Conservation (phyloP, 164 flowering plant species). For the Kingdonia uniflora region DNA sequence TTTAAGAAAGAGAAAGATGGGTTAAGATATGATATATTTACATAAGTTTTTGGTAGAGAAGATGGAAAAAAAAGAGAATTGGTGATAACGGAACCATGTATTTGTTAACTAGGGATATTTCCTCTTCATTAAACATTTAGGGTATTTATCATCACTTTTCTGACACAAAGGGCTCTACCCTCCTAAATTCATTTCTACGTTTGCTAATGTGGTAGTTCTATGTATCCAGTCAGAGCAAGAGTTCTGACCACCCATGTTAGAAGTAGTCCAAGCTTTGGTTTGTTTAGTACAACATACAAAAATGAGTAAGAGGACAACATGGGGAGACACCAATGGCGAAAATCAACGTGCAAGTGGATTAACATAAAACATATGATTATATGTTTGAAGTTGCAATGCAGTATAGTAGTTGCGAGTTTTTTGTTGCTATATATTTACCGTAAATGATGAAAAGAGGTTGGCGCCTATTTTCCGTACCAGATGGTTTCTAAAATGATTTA, state of each 20-base stretch:
- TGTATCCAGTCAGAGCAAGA: constrained; percentile 89
- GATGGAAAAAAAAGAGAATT: too few relatives aligned
- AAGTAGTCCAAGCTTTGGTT: constrained; percentile 86
- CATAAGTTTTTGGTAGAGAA: too few relatives aligned
- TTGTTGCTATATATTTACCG: too few relatives aligned
- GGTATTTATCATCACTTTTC: too few relatives aligned
- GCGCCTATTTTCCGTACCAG: too few relatives aligned
- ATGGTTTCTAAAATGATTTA: too few relatives aligned
- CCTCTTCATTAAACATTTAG: too few relatives aligned
- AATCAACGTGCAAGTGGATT: constrained; percentile 23
- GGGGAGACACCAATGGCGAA: constrained; percentile 45
- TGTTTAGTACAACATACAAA: constrained; percentile 77
- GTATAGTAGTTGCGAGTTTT: not conserved
- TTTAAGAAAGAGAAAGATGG: too few relatives aligned
- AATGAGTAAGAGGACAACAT: constrained; percentile 69
- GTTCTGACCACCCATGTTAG: constrained; percentile 97
- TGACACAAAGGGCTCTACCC: constrained; percentile 87
- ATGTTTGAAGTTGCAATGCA: constrained; percentile 4
- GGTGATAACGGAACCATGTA: too few relatives aligned
- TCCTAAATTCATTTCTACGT: constrained; percentile 78
- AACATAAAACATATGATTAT: constrained; percentile 16
- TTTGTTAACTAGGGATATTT: too few relatives aligned
- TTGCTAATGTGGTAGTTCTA: not conserved
- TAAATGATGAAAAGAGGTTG: not conserved
- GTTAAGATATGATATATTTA: too few relatives aligned